These are phyloP conservation scores for Naganishia kalamii DNA, from an alignment of 768 basidiomycete species.

Conservation along the genomic window DNA sequence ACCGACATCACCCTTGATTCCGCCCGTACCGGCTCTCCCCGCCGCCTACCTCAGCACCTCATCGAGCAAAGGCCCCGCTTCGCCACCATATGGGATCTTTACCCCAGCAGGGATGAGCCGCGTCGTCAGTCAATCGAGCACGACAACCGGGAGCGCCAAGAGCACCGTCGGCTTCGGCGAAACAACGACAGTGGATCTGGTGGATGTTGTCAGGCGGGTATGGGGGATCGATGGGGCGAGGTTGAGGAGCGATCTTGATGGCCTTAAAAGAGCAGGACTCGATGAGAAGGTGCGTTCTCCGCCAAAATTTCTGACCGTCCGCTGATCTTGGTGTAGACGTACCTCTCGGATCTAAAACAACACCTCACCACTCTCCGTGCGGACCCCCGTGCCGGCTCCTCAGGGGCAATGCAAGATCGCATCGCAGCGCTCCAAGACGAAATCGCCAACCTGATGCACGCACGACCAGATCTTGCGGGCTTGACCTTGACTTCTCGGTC, in stretches of 20 bases:
- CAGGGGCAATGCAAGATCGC: constrained; percentile 22
- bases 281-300: constrained; percentile 33
- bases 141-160: neutral
- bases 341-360: constrained; percentile 38
- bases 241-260: constrained; percentile 33
- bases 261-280: constrained; percentile 29
- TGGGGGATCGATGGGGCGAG: constrained; percentile 22
- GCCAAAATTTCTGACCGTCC: neutral
- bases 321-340: constrained; percentile 27
- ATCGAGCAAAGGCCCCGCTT: neutral
- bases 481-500: constrained; percentile 20
- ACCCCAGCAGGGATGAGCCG: neutral
- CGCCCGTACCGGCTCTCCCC: neutral
- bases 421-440: constrained; percentile 25
- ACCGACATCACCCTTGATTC: neutral
- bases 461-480: constrained; percentile 25
- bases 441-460: constrained; percentile 24
- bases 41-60: neutral
- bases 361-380: constrained; percentile 27
- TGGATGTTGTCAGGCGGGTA: constrained; percentile 15
- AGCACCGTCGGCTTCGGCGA: constrained; percentile 1
- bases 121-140: neutral
- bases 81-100: neutral
- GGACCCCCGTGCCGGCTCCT: neutral
- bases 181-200: neutral